Conservation (phyloP, 2,329 filamentous ascomycete genomes). For the Sporothrix brasiliensis region DNA sequence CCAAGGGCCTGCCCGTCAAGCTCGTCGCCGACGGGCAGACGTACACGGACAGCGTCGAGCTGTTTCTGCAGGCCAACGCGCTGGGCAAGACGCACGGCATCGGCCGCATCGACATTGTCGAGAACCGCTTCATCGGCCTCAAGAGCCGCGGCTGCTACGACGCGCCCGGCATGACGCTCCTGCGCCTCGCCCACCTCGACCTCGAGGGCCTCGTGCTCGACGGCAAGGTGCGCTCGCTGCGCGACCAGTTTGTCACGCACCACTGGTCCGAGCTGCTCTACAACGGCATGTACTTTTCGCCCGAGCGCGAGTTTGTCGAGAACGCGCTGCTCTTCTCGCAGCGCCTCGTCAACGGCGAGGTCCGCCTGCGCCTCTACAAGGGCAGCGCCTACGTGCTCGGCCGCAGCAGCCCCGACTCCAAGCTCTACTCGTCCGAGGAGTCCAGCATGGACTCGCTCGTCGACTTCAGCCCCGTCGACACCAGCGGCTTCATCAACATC, state of each 20-base stretch:
- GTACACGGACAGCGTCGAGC: constrained; percentile 68
- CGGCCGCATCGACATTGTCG: constrained; percentile 81
- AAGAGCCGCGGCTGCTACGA: constrained; percentile 85
- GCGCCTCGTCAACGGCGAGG: constrained; percentile 52
- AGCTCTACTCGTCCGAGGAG: constrained; percentile 56
- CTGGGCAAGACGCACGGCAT: constrained; percentile 74
- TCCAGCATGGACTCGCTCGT: constrained; percentile 56
- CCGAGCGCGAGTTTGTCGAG: constrained; percentile 61
- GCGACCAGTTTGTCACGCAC: constrained; percentile 60
- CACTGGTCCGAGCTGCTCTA: constrained; percentile 53
- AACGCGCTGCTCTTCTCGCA: constrained; percentile 64
- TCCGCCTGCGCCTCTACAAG: constrained; percentile 47
- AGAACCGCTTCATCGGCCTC: constrained; percentile 71
- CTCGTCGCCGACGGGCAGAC: constrained; percentile 58
- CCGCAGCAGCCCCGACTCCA: constrained; percentile 51
- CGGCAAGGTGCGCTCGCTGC: constrained; percentile 59
- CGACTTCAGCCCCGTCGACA: constrained; percentile 49
- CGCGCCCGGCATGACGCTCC: constrained; percentile 56
- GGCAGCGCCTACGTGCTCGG: constrained; percentile 51
- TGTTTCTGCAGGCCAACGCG: constrained; percentile 72
- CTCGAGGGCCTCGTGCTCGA: constrained; percentile 57
- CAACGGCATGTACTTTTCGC: constrained; percentile 56
- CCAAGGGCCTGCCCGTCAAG: constrained; percentile 72
- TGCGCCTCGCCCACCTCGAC: constrained; percentile 51
- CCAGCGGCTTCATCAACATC: constrained; percentile 65